phyloP scores from a whole-genome alignment of 169 alveolate species.

The Babesia ovata region DNA sequence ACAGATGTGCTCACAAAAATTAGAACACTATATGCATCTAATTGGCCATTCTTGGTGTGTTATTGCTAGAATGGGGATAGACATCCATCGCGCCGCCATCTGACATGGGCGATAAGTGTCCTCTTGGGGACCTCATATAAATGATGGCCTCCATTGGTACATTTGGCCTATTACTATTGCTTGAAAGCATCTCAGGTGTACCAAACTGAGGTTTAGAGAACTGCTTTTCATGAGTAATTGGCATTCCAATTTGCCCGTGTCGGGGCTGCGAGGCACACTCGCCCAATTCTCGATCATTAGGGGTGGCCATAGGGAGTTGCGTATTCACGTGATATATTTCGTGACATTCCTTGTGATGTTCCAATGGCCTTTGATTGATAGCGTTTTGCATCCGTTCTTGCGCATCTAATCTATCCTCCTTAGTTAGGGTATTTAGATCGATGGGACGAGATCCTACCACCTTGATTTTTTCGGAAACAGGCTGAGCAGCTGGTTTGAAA shows the following conservation, averaged over 20 bases:
- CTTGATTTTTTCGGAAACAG: constrained; percentile 21
- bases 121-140: constrained; percentile 1
- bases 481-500: constrained; percentile 46
- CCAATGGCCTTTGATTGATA: neutral
- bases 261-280: too few species aligned
- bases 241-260: too few species aligned
- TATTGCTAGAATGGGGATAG: constrained; percentile 24
- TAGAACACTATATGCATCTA: neutral
- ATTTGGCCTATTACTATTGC: neutral
- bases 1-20: too few species aligned
- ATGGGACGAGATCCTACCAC: constrained; percentile 52
- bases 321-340: neutral
- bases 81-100: constrained; percentile 12
- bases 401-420: constrained; percentile 33
- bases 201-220: constrained; percentile 3
- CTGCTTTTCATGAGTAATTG: neutral
- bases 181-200: neutral
- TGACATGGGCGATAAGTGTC: constrained; percentile 10
- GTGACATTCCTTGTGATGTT: neutral
- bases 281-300: too few species aligned
- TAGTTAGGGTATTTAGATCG: constrained; percentile 32
- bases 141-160: constrained; percentile 20
- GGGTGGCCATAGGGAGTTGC: too few species aligned
- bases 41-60: constrained; percentile 8
- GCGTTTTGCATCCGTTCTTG: constrained; percentile 43